These are phyloP conservation scores for Pseudogymnoascus sp. DNA, from an alignment of 2,329 filamentous ascomycete species.

Conservation along the genomic window DNA sequence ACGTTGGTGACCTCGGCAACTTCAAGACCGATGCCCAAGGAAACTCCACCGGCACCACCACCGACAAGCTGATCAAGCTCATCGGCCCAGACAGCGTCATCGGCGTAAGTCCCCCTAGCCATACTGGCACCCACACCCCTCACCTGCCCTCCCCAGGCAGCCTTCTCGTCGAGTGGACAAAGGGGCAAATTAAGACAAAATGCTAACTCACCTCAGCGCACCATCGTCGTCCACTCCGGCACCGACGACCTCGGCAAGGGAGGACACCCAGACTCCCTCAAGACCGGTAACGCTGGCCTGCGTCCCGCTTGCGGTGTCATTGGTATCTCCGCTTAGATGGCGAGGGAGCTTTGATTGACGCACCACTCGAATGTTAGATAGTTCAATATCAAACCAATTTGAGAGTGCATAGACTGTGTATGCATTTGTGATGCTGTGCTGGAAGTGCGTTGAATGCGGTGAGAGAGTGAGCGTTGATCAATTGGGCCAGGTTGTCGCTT, in stretches of 20 bases:
- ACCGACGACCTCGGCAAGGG: conserved; percentile 96
- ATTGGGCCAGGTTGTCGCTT: background rate
- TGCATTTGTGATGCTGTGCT: background rate
- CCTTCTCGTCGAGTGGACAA: background rate
- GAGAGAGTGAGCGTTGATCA: background rate
- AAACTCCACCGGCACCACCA: conserved; percentile 72
- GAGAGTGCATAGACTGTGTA: background rate
- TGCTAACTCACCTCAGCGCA: conserved; percentile 53
- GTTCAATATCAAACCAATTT: background rate
- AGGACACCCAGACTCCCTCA: conserved; percentile 88
- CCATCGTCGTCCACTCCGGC: conserved; percentile 86
- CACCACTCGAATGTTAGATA: conserved; percentile 1
- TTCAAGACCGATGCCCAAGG: conserved; percentile 90
- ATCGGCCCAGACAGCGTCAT: conserved; percentile 93
- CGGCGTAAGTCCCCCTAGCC: conserved; percentile 54
- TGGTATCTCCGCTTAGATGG: conserved; percentile 67
- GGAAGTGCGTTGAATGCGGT: background rate
- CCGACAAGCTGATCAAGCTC: conserved; percentile 84
- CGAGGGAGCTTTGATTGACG: background rate
- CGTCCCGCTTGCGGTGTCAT: conserved; percentile 97
- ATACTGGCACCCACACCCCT: background rate
- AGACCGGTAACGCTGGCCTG: conserved; percentile 91
- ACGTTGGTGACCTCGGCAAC: conserved; percentile 97
- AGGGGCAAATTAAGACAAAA: conserved; percentile 11
- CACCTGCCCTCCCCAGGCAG: background rate